phyloP scores from a whole-genome alignment of 768 basidiomycete species.

The Kwoniella newhampshirensis region DNA sequence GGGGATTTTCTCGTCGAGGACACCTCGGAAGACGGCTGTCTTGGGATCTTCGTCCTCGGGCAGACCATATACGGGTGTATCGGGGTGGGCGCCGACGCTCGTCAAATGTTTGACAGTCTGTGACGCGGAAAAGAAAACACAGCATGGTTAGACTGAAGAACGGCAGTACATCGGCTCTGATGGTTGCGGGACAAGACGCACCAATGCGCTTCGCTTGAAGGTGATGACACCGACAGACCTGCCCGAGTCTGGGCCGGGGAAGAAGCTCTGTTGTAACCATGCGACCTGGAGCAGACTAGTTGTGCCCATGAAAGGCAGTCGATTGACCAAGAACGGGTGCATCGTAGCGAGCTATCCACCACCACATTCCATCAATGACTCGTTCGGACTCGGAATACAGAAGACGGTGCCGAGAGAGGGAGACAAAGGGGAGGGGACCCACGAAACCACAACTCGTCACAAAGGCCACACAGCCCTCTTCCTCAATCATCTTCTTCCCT shows the following conservation, averaged over 20 bases:
- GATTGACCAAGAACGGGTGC: slow-evolving; percentile 30
- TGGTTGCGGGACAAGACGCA: slow-evolving; percentile 1
- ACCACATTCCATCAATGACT: not conserved
- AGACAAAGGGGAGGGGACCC: too few species aligned
- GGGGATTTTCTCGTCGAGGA: slow-evolving; percentile 21
- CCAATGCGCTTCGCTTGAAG: slow-evolving; percentile 27
- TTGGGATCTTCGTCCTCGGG: slow-evolving; percentile 16
- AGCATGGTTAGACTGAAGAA: not conserved
- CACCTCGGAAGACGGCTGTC: slow-evolving; percentile 27
- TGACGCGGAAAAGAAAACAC: too few species aligned
- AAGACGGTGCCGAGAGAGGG: too few species aligned
- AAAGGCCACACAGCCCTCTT: slow-evolving; percentile 33
- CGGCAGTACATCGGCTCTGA: not conserved
- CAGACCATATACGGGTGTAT: slow-evolving; percentile 31
- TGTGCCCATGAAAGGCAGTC: slow-evolving; percentile 37
- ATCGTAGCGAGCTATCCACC: slow-evolving; percentile 35
- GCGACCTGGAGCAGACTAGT: slow-evolving; percentile 29
- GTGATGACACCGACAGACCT: slow-evolving; percentile 37
- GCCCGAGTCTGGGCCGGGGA: slow-evolving; percentile 16
- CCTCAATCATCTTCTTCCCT: slow-evolving; percentile 29
- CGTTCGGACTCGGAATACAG: not conserved
- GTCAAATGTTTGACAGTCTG: slow-evolving; percentile 32
- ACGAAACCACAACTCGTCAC: slow-evolving; percentile 39
- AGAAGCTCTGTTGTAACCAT: slow-evolving; percentile 28
- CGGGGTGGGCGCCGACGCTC: slow-evolving; percentile 29